phyloP scores from a whole-genome alignment of 202 grass and related monocot genomes.

The Tripidium arundinaceum region DNA sequence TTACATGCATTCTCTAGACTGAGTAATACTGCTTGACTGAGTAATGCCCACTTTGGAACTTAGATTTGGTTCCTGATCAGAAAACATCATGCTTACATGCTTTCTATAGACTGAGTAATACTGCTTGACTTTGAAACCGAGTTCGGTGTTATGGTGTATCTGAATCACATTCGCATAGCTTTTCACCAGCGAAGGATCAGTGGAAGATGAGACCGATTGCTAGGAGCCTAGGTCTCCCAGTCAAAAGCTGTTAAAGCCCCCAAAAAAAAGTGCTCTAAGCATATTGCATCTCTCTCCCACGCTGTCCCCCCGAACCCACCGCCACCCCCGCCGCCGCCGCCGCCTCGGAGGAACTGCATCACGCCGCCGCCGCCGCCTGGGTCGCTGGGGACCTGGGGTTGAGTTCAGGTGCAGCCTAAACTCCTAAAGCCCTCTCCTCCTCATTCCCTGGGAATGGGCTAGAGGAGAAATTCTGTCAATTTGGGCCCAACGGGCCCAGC shows the following conservation, averaged over 20 bases:
- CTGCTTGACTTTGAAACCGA: not conserved
- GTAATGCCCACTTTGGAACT: no score
- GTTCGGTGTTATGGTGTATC: not conserved
- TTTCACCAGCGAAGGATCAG: not conserved
- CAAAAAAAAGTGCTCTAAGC: not conserved
- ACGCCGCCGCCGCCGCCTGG: slow-evolving; percentile 6
- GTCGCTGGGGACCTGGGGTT: slow-evolving; percentile 12
- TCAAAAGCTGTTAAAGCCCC: not conserved
- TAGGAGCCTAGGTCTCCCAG: not conserved
- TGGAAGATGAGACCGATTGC: not conserved
- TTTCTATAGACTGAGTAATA: not conserved
- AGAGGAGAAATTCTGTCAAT: no score
- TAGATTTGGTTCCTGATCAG: no score
- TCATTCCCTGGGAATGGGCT: not conserved
- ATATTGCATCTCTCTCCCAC: not conserved
- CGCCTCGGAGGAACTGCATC: slow-evolving; percentile 63
- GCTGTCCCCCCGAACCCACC: slow-evolving; percentile 17
- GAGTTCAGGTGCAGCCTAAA: not conserved
- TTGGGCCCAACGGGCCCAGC: not conserved
- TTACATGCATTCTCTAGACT: no score
- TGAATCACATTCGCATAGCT: not conserved
- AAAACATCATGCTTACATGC: no score
- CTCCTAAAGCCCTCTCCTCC: not conserved
- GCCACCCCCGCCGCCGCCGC: not conserved
- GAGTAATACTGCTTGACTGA: no score